phyloP scores from a whole-genome alignment of 129 eudicot genomes.

The Lactuca sativa region DNA sequence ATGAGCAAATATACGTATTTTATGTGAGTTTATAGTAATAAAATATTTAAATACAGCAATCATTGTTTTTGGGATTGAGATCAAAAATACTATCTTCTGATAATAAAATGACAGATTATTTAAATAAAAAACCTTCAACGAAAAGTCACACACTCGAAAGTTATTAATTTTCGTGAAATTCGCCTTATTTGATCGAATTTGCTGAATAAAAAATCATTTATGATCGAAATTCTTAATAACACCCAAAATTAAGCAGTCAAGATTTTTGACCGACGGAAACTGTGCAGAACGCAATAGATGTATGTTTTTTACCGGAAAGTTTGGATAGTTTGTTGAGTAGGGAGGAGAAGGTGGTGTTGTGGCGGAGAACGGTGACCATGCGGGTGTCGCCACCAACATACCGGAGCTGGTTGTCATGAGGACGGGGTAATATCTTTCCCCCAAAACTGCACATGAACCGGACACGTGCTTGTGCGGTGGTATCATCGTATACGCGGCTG shows the following conservation, averaged over 20 bases:
- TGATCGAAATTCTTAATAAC: background rate
- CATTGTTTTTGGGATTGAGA: background rate
- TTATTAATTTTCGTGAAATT: background rate
- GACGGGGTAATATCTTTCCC: slow-evolving; percentile 89
- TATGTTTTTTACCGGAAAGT: slow-evolving; percentile 40
- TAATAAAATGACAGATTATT: background rate
- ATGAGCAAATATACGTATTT: background rate
- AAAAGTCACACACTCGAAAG: background rate
- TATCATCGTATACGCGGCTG: slow-evolving; percentile 29
- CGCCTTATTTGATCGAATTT: background rate
- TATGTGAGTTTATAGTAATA: too few relatives aligned
- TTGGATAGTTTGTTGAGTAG: slow-evolving; percentile 62
- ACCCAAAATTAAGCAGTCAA: background rate
- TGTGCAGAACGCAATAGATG: background rate
- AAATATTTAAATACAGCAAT: too few relatives aligned
- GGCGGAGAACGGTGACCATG: slow-evolving; percentile 75
- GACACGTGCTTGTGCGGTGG: slow-evolving; percentile 42
- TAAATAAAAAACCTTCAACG: background rate
- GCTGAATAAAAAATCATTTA: too few relatives aligned
- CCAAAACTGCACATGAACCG: slow-evolving; percentile 97
- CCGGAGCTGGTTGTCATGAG: slow-evolving; percentile 94
- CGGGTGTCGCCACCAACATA: slow-evolving; percentile 97
- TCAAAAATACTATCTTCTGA: too few relatives aligned
- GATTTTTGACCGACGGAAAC: background rate
- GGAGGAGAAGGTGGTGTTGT: slow-evolving; percentile 52